Conservation (phyloP, 805 yeast genomes). For the Lachancea kluyveri region DNA sequence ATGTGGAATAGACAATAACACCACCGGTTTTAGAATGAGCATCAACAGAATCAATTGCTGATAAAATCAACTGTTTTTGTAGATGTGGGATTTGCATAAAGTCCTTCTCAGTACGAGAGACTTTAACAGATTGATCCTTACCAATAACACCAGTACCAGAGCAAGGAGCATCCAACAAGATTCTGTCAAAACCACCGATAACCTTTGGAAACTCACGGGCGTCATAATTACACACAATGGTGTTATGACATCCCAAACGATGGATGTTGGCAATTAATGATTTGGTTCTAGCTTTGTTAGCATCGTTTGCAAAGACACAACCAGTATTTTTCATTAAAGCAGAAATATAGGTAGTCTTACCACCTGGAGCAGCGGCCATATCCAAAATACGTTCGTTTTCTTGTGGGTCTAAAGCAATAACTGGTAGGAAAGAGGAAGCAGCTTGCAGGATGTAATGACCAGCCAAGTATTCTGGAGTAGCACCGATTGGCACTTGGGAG, state of each 20-base stretch:
- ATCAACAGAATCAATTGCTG: slow-evolving; percentile 97
- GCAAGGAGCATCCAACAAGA: slow-evolving; percentile 96
- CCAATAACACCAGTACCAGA: slow-evolving; percentile 99
- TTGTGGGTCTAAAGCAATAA: slow-evolving; percentile 96
- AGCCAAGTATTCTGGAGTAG: slow-evolving; percentile 96
- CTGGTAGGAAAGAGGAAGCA: slow-evolving; percentile 96
- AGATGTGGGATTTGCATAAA: slow-evolving; percentile 94
- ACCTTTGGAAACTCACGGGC: slow-evolving; percentile 98
- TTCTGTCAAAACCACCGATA: slow-evolving; percentile 96
- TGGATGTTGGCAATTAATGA: slow-evolving; percentile 95
- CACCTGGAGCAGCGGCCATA: slow-evolving; percentile 99
- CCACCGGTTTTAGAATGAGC: slow-evolving; percentile 91
- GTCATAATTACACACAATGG: slow-evolving; percentile 95
- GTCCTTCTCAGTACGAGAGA: slow-evolving; percentile 91
- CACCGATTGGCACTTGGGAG: slow-evolving; percentile 99
- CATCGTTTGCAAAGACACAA: slow-evolving; percentile 93
- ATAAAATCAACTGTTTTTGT: slow-evolving; percentile 85
- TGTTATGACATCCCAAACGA: slow-evolving; percentile 92
- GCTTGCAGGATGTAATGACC: slow-evolving; percentile 98
- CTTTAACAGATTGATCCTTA: slow-evolving; percentile 91
- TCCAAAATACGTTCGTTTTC: slow-evolving; percentile 93
- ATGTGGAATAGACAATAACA: slow-evolving; percentile 90
- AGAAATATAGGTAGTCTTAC: slow-evolving; percentile 90
- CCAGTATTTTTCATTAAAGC: slow-evolving; percentile 99
- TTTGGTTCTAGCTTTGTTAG: slow-evolving; percentile 94